phyloP scores from a whole-genome alignment of 148 eudicot genomes.

The Spergularia marina region DNA sequence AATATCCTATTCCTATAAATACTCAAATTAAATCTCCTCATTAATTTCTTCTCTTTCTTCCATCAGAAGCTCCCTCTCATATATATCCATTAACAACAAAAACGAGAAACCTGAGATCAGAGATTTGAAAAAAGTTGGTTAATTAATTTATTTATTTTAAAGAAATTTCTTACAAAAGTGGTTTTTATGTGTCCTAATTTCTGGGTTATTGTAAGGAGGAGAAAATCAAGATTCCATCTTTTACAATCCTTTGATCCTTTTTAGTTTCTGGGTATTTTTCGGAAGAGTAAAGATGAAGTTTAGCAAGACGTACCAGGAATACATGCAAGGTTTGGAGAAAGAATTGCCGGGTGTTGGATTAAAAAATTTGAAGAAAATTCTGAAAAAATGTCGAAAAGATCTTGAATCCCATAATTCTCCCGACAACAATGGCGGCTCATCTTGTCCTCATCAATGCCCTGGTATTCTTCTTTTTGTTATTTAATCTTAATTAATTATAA shows the following conservation, averaged over 20 bases:
- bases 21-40: neutral
- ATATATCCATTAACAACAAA: too few species aligned
- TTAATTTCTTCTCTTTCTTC: neutral
- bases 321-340: slow-evolving; percentile 60
- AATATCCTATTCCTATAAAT: neutral
- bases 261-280: slow-evolving; percentile 3
- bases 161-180: neutral
- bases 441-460: slow-evolving; percentile 38
- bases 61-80: neutral
- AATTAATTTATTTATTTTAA: neutral
- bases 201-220: slow-evolving; percentile 12
- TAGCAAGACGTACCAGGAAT: slow-evolving; percentile 79
- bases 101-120: too few species aligned
- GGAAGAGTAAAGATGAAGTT: slow-evolving; percentile 60
- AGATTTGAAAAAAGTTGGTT: neutral
- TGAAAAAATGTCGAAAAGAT: slow-evolving; percentile 59
- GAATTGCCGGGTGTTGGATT: slow-evolving; percentile 74
- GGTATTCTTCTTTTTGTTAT: slow-evolving; percentile 10
- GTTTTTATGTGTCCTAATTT: slow-evolving; percentile 1
- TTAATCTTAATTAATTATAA: neutral
- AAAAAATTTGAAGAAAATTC: slow-evolving; percentile 79
- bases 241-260: slow-evolving; percentile 11
- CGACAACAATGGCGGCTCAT: slow-evolving; percentile 10
- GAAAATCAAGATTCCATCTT: slow-evolving; percentile 22
- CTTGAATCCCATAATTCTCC: slow-evolving; percentile 27